Base-by-base conservation (phyloP, 2,329 filamentous ascomycete genomes). In the Aspergillus sp. region DNA sequence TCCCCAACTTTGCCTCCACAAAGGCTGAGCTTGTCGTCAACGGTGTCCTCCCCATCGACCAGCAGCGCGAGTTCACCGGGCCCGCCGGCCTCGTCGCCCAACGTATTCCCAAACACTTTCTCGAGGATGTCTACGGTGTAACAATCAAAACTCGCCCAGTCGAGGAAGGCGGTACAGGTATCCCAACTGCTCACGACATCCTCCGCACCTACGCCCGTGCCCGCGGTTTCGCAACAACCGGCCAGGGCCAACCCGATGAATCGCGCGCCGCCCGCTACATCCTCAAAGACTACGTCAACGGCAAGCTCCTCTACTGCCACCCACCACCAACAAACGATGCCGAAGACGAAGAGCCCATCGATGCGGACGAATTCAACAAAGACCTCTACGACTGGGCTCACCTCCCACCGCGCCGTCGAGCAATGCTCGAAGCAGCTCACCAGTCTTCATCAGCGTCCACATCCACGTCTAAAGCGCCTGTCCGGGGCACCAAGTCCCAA, bases 21-120 rank as follows among this genome's bases (percentile, higher is more conserved):
- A 98, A 98, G 77, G 95, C 91, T 40, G 95, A 99, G 70, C 85
- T 99, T 19, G 95, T 99, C 9, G 95, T 92, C 76, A 96, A 93
- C 71, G 95, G 95, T 71, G 86, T 99, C 19, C 82, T 99, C 33
- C 95, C 95, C 11, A 99, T 99, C 68, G 95, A 99, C 73, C 95
- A 99, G 76, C 83, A 98, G 66, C 86, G 95, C 62, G 95, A 99
- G 72, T 96, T 90, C 79, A 93, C 87, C 3, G 95, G 95, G 1
- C 95, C 95, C 0, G 88, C 89, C 17, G 87, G 86, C 0, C 83
- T 99, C 3, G 89, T 99, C 27, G 87, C 93, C 1, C 84, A 89
- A 58, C 86, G 95, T 52, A 91, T 99, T 55, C 96, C 95, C 1
- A 87, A 95, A 71, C 78, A 84, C 7, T 98, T 96, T 78, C 79